A percentile compares a stretch with the other conserved stretches of the same genome.
phyloP scores from a whole-genome alignment of 306 rosid species.

The Cyamopsis tetragonoloba region DNA sequence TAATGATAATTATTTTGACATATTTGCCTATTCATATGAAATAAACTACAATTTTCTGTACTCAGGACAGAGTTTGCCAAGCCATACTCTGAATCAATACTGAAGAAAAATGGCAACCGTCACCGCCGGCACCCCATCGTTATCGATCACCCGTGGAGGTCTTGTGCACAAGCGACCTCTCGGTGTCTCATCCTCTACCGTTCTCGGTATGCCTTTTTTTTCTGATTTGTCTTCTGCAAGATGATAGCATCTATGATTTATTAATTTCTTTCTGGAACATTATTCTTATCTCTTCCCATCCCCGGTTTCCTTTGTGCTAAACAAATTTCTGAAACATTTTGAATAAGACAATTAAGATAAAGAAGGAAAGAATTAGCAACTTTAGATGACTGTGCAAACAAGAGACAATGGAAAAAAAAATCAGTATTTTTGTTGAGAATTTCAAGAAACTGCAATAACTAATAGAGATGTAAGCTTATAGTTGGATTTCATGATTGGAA shows the following conservation, averaged over 20 bases:
- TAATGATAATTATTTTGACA: slow-evolving; percentile 24
- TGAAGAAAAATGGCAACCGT: slow-evolving; percentile 66
- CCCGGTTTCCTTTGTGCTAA: background rate
- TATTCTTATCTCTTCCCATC: background rate
- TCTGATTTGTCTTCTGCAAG: too few relatives aligned
- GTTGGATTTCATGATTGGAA: too few relatives aligned
- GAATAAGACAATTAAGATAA: background rate
- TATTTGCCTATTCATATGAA: slow-evolving; percentile 12
- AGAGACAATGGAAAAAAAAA: too few relatives aligned
- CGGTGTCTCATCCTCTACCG: slow-evolving; percentile 49
- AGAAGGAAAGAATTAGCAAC: background rate
- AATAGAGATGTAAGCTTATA: background rate
- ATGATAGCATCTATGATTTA: too few relatives aligned
- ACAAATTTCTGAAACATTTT: background rate
- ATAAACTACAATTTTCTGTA: slow-evolving; percentile 18
- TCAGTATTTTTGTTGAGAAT: too few relatives aligned
- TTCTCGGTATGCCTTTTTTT: slow-evolving; percentile 54
- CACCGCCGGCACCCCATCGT: slow-evolving; percentile 50
- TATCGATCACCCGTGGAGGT: slow-evolving; percentile 45
- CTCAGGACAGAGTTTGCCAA: background rate
- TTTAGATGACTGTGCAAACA: background rate
- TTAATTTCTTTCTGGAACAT: background rate
- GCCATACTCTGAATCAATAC: slow-evolving; percentile 7
- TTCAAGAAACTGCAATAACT: background rate
- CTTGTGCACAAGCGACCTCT: slow-evolving; percentile 53